phyloP scores from a whole-genome alignment of 352 stramenopile species.

The Globisporangium splendens region DNA sequence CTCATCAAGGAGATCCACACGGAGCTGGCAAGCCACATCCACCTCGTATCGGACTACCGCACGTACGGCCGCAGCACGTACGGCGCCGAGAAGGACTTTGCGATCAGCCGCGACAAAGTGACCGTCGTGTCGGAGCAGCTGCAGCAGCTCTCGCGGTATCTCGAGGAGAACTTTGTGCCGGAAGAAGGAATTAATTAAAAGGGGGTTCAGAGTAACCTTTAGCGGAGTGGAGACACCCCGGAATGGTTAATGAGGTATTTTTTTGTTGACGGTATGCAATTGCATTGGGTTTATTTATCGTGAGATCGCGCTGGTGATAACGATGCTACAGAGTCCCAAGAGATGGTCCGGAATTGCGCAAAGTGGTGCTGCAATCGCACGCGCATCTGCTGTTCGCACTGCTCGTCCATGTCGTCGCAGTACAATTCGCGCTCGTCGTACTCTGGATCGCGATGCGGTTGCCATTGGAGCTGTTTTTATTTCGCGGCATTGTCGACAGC shows the following conservation, averaged over 20 bases:
- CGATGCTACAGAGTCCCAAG: neutral
- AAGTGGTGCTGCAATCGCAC: slow-evolving; percentile 61
- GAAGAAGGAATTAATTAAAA: slow-evolving; percentile 29
- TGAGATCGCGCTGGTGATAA: neutral
- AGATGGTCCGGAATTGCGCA: slow-evolving; percentile 31
- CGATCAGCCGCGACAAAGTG: slow-evolving; percentile 75
- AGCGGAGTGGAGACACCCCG: too few relatives aligned
- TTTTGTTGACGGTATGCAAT: neutral
- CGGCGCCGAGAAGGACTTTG: slow-evolving; percentile 77
- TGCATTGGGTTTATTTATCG: neutral
- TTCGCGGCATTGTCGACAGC: too few relatives aligned
- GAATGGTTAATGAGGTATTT: too few relatives aligned
- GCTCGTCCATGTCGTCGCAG: slow-evolving; percentile 21
- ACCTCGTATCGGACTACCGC: slow-evolving; percentile 84
- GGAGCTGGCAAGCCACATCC: slow-evolving; percentile 78
- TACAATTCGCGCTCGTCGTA: slow-evolving; percentile 18
- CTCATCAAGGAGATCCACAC: slow-evolving; percentile 84
- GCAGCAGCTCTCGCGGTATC: slow-evolving; percentile 66
- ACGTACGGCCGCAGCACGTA: slow-evolving; percentile 82
- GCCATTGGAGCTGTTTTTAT: neutral
- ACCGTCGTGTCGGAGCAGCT: slow-evolving; percentile 77
- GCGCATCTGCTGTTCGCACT: slow-evolving; percentile 34
- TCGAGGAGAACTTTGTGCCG: slow-evolving; percentile 68
- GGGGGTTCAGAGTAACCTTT: too few relatives aligned
- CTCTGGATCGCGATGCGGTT: neutral